Base-by-base conservation (phyloP, 768 basidiomycete species). In the Lactarius pseudohatsudake region DNA sequence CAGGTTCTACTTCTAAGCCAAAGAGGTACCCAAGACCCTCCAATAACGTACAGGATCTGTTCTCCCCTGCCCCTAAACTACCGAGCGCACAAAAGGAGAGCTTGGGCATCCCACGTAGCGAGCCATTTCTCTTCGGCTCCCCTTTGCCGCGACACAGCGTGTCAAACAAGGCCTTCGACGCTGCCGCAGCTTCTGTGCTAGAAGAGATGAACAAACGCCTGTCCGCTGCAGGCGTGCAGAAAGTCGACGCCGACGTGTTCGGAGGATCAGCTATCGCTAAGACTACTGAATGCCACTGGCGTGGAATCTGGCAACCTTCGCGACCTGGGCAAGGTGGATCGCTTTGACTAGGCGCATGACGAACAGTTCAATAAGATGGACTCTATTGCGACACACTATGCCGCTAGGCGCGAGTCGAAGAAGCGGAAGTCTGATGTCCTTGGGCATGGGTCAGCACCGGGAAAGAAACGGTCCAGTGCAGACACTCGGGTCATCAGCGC, bases 201-300 rank as follows among this genome's bases (percentile, higher is more conserved):
- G 88, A 87, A 59, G 92, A 94, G 76, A 91, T 94, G 89, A 92
- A 93, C 74, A 79, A 81, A 59, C 85, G 90, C 2, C 81, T 93
- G 11, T 81, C 80, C 3, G 81, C 80, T 9, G 83, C 84, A 7
- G 88, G 87, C 1, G 81, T 85, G 8, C 78, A 83, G 38, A 77
- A 77, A 28, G 78, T 89, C 38, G 79, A 77, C 28, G 71, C 77
- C 26, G 76, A 80, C 47, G 75, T 88, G 34, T 79, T 89, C 58
- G 71, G 76, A 43, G 81, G 76, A 57, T 64, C 22, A 40, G 56
- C 61, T 3, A 41, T 32, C 40, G 45, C 65, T 11, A 26, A 57
- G 8, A 26, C 56, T 2, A 38, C 63, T n/a, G 13, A 34, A 53
- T 40, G 64, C 45, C 34, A 45, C 38, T 5, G 67, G 62, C 30